Evolutionary conservation across 108 stramenopile genomes (phyloP), one percentile per base, ranked within the genome.

Genomic region (Cyclotella cryptica): DNA sequence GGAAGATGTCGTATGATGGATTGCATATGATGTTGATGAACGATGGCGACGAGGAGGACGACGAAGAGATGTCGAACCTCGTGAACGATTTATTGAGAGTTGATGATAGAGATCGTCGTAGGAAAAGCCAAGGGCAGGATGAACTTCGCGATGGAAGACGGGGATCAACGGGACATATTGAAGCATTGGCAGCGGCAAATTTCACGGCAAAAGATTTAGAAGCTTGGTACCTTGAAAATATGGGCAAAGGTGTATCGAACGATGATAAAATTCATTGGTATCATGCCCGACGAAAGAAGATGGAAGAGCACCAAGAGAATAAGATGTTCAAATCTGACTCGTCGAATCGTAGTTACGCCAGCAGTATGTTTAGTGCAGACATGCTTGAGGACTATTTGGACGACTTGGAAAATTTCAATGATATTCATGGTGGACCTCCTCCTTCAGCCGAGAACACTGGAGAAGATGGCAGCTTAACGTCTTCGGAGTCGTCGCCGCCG

Each of bases 281-380:
- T 68, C 64, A 71, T n/a, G 53, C 71, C 12, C 54, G 71, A 43
- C 54, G 52, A 49, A 69, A 79, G 47, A 46, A 28, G 35, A 68
- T 71, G 35, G 78, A 79, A 18, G 65, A 72, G 35, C 55, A 28
- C 24, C 35, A 28, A 45, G 47, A 63, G 12, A 26, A 27, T n/a
- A 46, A n/a, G 60, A 11, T 8, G 28, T 22, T 35, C 45, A 26
- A 19, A n/a, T 26, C 12, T 30, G 28, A 26, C 47, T 7, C 29
- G 12, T 51, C 42, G 3, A 58, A 9, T 42, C 53, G 65, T 22
- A 79, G 78, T 52, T 51, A 30, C 42, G 55, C 66, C 3, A 51
- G 62, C 49, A 79, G 78, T 52, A 51, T 79, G 71, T 79, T 79
- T 45, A 72, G 71, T 68, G 71, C 66, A 24, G 78, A 72, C 44